Conservation (phyloP, 2,329 filamentous ascomycete species). For the Penicillium verrucosum region DNA sequence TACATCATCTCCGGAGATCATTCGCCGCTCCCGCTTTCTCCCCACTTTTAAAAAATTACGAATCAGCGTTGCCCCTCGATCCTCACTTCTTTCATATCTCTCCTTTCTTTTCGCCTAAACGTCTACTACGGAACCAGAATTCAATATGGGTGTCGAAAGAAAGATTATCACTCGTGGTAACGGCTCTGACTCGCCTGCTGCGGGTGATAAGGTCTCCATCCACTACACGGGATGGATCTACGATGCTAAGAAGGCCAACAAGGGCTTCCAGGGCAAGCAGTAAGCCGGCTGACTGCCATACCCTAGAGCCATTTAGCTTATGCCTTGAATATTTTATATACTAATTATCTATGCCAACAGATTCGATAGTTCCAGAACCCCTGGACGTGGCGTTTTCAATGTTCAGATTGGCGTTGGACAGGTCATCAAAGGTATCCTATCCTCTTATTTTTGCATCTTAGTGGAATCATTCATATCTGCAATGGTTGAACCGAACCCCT, state of each 20-base stretch:
- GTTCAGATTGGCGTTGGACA: constrained; percentile 74
- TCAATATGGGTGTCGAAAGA: constrained; percentile 21
- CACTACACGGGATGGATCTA: constrained; percentile 87
- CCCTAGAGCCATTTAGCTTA: neutral
- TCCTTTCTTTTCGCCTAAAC: neutral
- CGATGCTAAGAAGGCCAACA: constrained; percentile 58
- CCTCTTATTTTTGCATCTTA: neutral
- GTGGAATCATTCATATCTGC: neutral
- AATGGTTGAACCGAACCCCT: neutral
- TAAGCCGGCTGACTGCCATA: constrained; percentile 44
- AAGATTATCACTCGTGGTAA: constrained; percentile 49
- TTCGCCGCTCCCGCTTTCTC: neutral
- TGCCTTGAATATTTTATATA: neutral
- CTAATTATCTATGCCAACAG: constrained; percentile 44
- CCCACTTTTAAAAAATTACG: constrained; percentile 16
- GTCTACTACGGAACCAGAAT: neutral
- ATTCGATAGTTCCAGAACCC: constrained; percentile 74
- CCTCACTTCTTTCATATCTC: constrained; percentile 5
- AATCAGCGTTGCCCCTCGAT: constrained; percentile 14
- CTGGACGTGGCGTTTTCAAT: constrained; percentile 69
- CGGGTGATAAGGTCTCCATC: constrained; percentile 74
- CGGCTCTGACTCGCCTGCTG: constrained; percentile 55
- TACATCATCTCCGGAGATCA: neutral
- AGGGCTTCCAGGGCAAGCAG: constrained; percentile 65
- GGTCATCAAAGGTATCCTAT: constrained; percentile 73